Evolutionary conservation across 2,329 filamentous ascomycete species (phyloP), one percentile per base, ranked within the genome.

Genomic region (Talaromyces sp.): DNA sequence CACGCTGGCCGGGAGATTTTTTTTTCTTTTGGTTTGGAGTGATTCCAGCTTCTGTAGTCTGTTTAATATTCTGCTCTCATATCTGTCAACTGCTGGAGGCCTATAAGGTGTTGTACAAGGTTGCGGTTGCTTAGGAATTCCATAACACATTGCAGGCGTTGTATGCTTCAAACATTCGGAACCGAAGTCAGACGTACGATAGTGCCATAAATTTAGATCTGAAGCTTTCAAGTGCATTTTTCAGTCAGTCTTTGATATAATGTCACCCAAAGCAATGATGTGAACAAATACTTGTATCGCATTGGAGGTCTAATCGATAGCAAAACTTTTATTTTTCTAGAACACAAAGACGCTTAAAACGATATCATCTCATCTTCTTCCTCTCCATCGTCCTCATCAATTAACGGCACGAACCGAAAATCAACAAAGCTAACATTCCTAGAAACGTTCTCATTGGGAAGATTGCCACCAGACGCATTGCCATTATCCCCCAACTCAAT

Each of bases 401-500:
- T 62, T 24, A 80, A 66, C 14, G 77, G 77, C 50, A 80, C 76
- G 66, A 80, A 79, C 21, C 77, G 70, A 62, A 79, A 80, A 64
- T 80, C 77, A 57, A 80, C 74, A 67, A 79, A 80, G 56, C 73
- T 75, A n/a, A 77, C 74, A 52, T 71, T 72, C 17, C 46, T 46
- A 51, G 63, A 65, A 21, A 61, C 57, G 14, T 61, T 62, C 12
- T 66, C 65, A 43, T 65, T 67, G 26, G 66, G 62, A 29, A 61
- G 29, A 51, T 65, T 65, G 31, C 62, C 65, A 53, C 69, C 65
- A 21, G 65, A 61, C 11, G 51, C 41, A 19, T 51, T 58, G 17
- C 65, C 65, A 24, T 66, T 67, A 46, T 57, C 58, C 63, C 94
- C 91, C 48, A 92, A 81, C 71, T 97, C 91, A 17, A 99, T 88